Evolutionary conservation across 768 basidiomycete genomes (phyloP), one percentile per base, ranked within the genome.

Genomic region (Macrolepiota dolichaula): DNA sequence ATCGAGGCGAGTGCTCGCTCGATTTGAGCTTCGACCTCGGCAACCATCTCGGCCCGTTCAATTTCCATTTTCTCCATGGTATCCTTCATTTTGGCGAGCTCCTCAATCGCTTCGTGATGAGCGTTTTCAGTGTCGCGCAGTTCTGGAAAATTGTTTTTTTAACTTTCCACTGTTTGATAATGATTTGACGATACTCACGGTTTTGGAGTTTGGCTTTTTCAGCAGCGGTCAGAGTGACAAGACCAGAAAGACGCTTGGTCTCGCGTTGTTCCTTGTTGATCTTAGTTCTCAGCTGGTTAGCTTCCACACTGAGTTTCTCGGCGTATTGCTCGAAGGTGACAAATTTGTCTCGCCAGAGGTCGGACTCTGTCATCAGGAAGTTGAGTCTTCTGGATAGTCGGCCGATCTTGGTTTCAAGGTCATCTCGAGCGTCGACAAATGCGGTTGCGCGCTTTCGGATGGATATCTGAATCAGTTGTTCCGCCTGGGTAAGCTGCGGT

Each of bases 261-360:
- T 96, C 94, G 62, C 86, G 80, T 71, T 94, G 91, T 74, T 96
- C 94, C 75, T 89, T 91, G 72, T 92, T 92, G 71, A 96, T 94
- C 78, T 93, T 95, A 29, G 84, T 73, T 65, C 93, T 81, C 65
- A 97, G 77, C 61, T 96, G 92, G 35, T 83, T 85, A 38, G 94
- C 94, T 73, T 97, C 95, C 17, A 79, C 81, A 66, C 91, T 92
- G 32, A 97, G 81, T 69, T 91, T 89, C 77, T 96, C 94, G 7
- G 95, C 94, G 70, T 96, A 95, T 72, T 89, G 88, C 72, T 97
- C 95, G 66, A 97, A 96, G 13, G 91, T 89, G 54, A 95, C 91
- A 67, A 96, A 96, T 70, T 95, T 96, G 74, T 94, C 90, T 62
- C 93, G 81, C 94, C 94, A 96, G 51, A 94, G 75, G 68, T 94